phyloP scores from a whole-genome alignment of 192 early-diverging fungal genomes.

The Coemansia sp. region DNA sequence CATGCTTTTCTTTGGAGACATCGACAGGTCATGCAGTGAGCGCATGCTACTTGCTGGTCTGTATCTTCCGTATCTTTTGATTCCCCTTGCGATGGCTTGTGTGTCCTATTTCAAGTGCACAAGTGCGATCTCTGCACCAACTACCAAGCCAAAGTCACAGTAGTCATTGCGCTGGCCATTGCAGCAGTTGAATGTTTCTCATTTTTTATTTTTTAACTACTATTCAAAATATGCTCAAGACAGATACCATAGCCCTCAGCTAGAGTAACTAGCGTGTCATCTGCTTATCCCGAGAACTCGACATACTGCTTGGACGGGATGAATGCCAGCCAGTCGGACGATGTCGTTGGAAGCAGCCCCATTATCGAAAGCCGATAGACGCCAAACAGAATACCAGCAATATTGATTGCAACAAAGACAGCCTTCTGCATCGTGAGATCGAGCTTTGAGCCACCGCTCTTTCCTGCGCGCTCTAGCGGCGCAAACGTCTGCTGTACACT shows the following conservation, averaged over 20 bases:
- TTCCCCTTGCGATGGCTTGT: constrained; percentile 61
- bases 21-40: constrained; percentile 48
- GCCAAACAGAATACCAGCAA: constrained; percentile 78
- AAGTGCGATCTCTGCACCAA: neutral
- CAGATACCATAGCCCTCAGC: neutral
- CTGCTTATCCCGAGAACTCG: constrained; percentile 33
- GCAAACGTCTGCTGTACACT: constrained; percentile 75
- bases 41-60: constrained; percentile 49
- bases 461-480: constrained; percentile 65
- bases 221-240: neutral
- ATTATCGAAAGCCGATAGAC: constrained; percentile 90
- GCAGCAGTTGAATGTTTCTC: neutral
- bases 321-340: constrained; percentile 96
- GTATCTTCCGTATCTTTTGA: constrained; percentile 70
- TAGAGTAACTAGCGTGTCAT: neutral
- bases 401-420: constrained; percentile 80
- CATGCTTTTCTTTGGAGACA: constrained; percentile 55
- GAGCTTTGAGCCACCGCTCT: constrained; percentile 34
- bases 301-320: constrained; percentile 63
- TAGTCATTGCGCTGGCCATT: neutral
- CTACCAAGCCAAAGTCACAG: constrained; percentile 12
- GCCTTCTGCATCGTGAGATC: constrained; percentile 77
- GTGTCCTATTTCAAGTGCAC: constrained; percentile 33
- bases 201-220: neutral
- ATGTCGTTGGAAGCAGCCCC: constrained; percentile 92